Percentiles rank a stretch among this genome's conserved stretches.
Conservation (phyloP, 257 asterid species). For the Phtheirospermum japonicum region DNA sequence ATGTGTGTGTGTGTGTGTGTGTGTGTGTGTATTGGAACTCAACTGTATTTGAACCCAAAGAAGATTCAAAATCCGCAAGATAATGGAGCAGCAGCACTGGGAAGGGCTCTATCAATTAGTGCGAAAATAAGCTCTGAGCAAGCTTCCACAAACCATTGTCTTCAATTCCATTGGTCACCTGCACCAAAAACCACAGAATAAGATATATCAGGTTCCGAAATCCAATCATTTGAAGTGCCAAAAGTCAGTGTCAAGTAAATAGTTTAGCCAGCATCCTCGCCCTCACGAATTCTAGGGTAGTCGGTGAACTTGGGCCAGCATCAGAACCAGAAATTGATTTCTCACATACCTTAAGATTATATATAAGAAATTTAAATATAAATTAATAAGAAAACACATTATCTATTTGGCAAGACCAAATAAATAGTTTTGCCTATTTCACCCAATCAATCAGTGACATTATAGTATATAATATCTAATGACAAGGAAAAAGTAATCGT, state of each 20-base stretch:
- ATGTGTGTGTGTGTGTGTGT: too few species aligned
- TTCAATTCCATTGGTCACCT: constrained; percentile 45
- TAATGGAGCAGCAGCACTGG: constrained; percentile 30
- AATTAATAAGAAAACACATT: too few species aligned
- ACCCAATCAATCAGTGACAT: too few species aligned
- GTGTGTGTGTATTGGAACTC: too few species aligned
- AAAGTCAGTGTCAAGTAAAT: too few species aligned
- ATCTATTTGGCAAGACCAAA: too few species aligned
- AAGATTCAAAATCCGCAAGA: constrained; percentile 50
- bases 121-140: constrained; percentile 52
- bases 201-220: too few species aligned
- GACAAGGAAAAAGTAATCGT: constrained; percentile 22
- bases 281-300: constrained; percentile 42
- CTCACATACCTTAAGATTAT: too few species aligned
- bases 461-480: constrained; percentile 4
- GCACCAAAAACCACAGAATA: constrained; percentile 28
- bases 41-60: constrained; percentile 38
- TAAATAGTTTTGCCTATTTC: too few species aligned
- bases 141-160: constrained; percentile 38
- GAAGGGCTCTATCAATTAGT: constrained; percentile 32
- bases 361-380: too few species aligned
- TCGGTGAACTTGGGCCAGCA: constrained; percentile 40
- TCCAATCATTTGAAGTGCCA: too few species aligned
- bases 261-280: constrained; percentile 42
- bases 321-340: too few species aligned